These are phyloP conservation scores for Cenchrus americanus DNA, from an alignment of 176 grass and related monocot species.

Conservation along the genomic window DNA sequence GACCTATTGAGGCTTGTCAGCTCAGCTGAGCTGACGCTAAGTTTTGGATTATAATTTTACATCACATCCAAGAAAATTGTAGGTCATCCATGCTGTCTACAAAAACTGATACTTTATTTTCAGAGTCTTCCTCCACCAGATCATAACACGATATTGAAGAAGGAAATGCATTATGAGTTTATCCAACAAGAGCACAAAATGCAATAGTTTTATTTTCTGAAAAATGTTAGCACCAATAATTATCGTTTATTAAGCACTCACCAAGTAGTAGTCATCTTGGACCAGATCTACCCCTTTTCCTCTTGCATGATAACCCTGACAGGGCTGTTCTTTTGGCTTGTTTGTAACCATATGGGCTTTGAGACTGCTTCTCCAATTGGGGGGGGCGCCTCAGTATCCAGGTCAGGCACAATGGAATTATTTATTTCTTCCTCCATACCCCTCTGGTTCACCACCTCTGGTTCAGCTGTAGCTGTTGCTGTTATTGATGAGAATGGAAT, in stretches of 20 bases:
- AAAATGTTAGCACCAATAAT: not conserved
- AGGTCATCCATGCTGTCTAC: not conserved
- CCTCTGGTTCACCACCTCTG: slow-evolving; percentile 9
- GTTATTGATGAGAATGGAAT: not conserved
- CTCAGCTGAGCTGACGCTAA: not conserved
- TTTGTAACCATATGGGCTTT: not conserved
- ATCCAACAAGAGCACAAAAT: not conserved
- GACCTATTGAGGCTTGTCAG: no score
- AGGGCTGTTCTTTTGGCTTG: not conserved
- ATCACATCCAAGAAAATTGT: not conserved
- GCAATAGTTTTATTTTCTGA: not conserved
- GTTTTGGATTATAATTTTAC: not conserved
- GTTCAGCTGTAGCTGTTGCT: slow-evolving; percentile 29
- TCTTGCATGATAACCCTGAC: slow-evolving; percentile 11
- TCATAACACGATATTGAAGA: not conserved
- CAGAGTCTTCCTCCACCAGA: not conserved
- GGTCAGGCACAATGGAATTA: slow-evolving; percentile 14
- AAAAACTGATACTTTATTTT: not conserved
- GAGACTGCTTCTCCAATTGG: not conserved
- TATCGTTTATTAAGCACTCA: not conserved
- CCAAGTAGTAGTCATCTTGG: not conserved
- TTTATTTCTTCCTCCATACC: slow-evolving; percentile 25
- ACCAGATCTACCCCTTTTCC: slow-evolving; percentile 38
- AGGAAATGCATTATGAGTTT: no score
- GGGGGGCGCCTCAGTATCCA: not conserved